Evolutionary conservation across 1,284 basidiomycete species (phyloP).

Genomic region (Pseudozyma flocculosa): DNA sequence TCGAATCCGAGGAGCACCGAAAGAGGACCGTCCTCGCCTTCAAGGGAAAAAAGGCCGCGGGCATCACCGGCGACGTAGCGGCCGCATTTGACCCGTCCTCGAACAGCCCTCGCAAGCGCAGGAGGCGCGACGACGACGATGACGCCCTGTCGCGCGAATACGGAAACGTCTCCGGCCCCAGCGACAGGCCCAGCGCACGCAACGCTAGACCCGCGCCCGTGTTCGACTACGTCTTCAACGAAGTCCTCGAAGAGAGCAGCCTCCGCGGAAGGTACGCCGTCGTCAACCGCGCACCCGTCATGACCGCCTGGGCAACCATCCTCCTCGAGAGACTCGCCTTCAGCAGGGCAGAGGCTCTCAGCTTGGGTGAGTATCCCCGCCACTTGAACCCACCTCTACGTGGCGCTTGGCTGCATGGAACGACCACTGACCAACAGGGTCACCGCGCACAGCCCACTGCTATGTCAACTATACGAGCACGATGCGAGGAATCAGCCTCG

Average conservation of each 20-base stretch:
- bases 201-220: constrained; percentile 4
- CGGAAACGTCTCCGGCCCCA: constrained; percentile 28
- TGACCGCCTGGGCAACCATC: constrained; percentile 87
- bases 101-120: constrained; percentile 10
- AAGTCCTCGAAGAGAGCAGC: constrained; percentile 28
- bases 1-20: constrained; percentile 32
- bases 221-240: constrained; percentile 40
- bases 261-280: constrained; percentile 64
- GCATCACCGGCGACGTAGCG: constrained; percentile 5
- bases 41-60: constrained; percentile 36
- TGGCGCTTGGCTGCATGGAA: neutral
- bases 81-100: neutral
- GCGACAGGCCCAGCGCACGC: constrained; percentile 1
- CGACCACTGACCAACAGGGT: no score
- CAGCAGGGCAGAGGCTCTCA: constrained; percentile 79
- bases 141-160: constrained; percentile 37
- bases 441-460: constrained; percentile 69
- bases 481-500: constrained; percentile 26
- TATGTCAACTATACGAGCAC: constrained; percentile 84
- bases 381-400: neutral
- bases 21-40: constrained; percentile 40
- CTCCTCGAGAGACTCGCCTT: constrained; percentile 85
- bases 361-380: constrained; percentile 68
- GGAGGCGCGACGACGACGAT: constrained; percentile 26
- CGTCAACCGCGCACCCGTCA: constrained; percentile 86